Conservation (phyloP, 2,329 filamentous ascomycete species). For the Lecanicillium sp. region DNA sequence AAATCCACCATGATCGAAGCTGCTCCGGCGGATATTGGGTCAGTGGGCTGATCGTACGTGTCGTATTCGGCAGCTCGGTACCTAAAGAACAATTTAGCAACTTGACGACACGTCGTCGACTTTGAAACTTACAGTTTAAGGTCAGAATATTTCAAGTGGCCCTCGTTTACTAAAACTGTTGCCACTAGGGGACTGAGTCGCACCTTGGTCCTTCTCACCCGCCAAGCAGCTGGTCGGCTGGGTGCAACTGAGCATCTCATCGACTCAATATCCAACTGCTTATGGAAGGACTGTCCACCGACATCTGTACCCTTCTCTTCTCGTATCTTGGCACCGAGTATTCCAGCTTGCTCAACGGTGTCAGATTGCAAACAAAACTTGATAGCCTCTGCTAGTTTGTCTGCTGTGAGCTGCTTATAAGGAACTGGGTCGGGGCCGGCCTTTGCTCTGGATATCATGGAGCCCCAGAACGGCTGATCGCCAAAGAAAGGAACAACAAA, state of each 20-base stretch:
- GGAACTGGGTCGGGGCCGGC: conserved; percentile 65
- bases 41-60: conserved; percentile 68
- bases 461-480: conserved; percentile 77
- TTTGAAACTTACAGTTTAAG: conserved; percentile 55
- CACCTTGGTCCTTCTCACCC: conserved; percentile 58
- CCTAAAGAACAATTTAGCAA: conserved; percentile 21
- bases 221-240: conserved; percentile 64
- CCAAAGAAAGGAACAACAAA: conserved; percentile 83
- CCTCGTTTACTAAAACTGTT: conserved; percentile 56
- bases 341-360: conserved; percentile 45
- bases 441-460: conserved; percentile 64
- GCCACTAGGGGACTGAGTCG: conserved; percentile 66
- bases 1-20: conserved; percentile 77
- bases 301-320: conserved; percentile 56
- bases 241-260: conserved; percentile 64
- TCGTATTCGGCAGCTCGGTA: conserved; percentile 57
- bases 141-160: conserved; percentile 58
- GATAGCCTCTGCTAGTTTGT: conserved; percentile 59
- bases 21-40: conserved; percentile 70
- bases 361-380: conserved; percentile 49
- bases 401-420: conserved; percentile 57
- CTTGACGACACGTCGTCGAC: background rate
- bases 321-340: conserved; percentile 56
- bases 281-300: conserved; percentile 62
- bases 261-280: conserved; percentile 57